These are phyloP conservation scores for Asterella californica DNA, from an alignment of 225 moss, liverwort and hornwort species.

Conservation along the genomic window DNA sequence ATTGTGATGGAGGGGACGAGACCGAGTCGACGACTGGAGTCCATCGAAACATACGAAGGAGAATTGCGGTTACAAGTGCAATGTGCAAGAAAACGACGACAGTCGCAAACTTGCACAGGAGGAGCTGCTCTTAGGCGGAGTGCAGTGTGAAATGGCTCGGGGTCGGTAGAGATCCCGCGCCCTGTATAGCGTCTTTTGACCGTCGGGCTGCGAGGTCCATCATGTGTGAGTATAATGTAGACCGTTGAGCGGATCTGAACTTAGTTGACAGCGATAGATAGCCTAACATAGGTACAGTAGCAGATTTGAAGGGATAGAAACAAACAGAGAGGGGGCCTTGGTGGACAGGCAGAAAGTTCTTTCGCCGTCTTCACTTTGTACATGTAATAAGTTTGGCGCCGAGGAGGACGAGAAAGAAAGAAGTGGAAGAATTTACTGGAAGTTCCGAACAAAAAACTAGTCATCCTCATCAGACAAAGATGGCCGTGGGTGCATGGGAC, in stretches of 20 bases:
- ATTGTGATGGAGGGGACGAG: background rate
- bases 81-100: background rate
- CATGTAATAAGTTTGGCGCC: background rate
- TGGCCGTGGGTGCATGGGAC: conserved; percentile 37
- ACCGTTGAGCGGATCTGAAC: conserved; percentile 19
- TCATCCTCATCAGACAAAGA: conserved; percentile 3
- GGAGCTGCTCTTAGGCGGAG: background rate
- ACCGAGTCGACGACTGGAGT: background rate
- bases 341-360: background rate
- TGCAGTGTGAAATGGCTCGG: conserved; percentile 9
- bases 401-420: background rate
- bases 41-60: background rate
- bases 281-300: background rate
- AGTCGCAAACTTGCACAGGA: background rate
- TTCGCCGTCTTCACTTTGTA: conserved; percentile 1
- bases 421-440: background rate
- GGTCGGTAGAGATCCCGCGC: background rate
- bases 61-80: background rate
- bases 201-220: background rate
- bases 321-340: background rate
- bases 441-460: background rate
- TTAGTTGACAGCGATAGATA: no score
- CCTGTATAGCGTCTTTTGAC: conserved; percentile 3
- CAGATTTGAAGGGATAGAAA: conserved; percentile 10
- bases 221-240: conserved; percentile 2